Conservation (phyloP, 2,329 filamentous ascomycete species). For the Apiospora aurea region DNA sequence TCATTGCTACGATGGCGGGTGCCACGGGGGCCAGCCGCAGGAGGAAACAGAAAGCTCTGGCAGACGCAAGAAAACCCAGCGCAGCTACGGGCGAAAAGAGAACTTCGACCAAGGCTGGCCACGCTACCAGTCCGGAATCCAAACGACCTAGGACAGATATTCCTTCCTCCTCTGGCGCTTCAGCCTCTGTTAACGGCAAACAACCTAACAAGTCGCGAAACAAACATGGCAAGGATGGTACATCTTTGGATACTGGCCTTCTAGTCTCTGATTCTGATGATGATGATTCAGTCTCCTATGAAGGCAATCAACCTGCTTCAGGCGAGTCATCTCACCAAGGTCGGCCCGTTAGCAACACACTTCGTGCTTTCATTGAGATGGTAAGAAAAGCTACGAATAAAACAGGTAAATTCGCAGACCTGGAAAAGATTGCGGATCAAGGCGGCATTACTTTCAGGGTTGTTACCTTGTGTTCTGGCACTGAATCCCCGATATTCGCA, state of each 20-base stretch:
- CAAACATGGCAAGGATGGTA: not conserved
- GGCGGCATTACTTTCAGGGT: conserved; percentile 49
- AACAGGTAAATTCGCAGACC: conserved; percentile 24
- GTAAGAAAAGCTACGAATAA: conserved; percentile 25
- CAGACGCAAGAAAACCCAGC: no score
- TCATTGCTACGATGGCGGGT: not conserved
- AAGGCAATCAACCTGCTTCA: not conserved
- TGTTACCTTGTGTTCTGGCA: conserved; percentile 80
- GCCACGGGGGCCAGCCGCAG: not conserved
- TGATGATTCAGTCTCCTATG: not conserved
- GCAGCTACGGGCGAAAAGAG: not conserved
- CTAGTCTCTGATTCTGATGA: no score
- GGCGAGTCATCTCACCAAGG: not conserved
- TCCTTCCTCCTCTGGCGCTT: not conserved
- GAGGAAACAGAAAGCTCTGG: not conserved
- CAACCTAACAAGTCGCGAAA: no score
- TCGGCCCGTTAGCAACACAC: conserved; percentile 34
- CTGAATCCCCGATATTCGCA: conserved; percentile 75
- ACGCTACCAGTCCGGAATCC: not conserved
- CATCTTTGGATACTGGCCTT: no score
- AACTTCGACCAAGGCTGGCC: not conserved
- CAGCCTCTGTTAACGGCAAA: not conserved
- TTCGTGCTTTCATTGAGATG: conserved; percentile 42
- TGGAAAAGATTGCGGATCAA: conserved; percentile 36
- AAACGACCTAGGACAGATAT: not conserved